Percentiles rank a stretch among this genome's conserved stretches.
Evolutionary conservation across 805 yeast species (phyloP).

Genomic region (Yarrowia sp.): DNA sequence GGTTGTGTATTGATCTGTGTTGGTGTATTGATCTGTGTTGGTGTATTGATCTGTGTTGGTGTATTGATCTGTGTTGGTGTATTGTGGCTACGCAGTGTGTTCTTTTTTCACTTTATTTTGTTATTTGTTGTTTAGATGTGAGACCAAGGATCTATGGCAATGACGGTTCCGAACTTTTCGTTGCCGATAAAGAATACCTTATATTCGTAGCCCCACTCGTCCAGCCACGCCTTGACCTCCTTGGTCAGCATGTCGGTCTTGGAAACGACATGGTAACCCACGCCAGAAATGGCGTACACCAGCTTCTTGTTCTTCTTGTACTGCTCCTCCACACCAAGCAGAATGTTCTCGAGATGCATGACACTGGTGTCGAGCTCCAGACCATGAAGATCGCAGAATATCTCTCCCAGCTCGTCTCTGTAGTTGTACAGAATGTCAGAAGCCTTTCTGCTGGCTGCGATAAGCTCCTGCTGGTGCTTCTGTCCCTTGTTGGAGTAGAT

Average conservation of each 20-base stretch:
- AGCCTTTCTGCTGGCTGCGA: constrained; percentile 33
- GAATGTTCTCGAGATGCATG: constrained; percentile 35
- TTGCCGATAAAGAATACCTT: constrained; percentile 40
- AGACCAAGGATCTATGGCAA: constrained; percentile 46
- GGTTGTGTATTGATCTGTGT: background rate
- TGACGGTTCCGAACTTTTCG: constrained; percentile 40
- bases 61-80: background rate
- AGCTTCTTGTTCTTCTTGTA: constrained; percentile 33
- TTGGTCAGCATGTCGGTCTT: constrained; percentile 37
- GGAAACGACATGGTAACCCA: constrained; percentile 39
- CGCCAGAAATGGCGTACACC: constrained; percentile 38
- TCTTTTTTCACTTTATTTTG: background rate
- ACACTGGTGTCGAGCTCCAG: constrained; percentile 40
- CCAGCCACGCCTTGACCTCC: constrained; percentile 38
- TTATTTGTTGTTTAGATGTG: constrained; percentile 29
- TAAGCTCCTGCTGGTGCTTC: constrained; percentile 36
- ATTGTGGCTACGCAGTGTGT: background rate
- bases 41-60: too few species aligned
- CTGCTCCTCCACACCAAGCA: constrained; percentile 32
- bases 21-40: background rate
- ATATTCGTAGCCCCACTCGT: constrained; percentile 43
- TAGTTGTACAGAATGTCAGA: constrained; percentile 35
- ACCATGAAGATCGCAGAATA: constrained; percentile 41
- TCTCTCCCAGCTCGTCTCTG: constrained; percentile 34
- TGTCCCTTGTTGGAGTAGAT: constrained; percentile 39